Percentiles rank a stretch among this genome's conserved stretches.
phyloP scores from a whole-genome alignment of 2,329 filamentous ascomycete genomes.

The Sodiomyces alkalinus region DNA sequence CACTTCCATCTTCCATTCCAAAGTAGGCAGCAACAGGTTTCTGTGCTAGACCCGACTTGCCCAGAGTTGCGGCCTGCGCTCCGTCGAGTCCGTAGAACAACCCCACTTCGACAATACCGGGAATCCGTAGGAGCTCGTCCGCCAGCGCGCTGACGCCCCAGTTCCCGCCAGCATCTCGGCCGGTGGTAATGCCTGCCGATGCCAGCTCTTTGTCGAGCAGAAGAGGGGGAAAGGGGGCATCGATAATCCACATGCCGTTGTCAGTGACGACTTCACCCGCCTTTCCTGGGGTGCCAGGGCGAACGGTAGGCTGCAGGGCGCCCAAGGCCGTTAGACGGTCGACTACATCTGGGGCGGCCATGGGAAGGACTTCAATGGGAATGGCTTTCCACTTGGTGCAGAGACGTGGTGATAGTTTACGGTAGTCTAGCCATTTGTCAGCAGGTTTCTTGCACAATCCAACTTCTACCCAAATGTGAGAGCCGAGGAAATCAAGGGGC shows the following conservation, averaged over 20 bases:
- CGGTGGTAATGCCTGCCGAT: conserved; percentile 29
- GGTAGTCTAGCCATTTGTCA: too few relatives aligned
- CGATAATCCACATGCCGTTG: conserved; percentile 62
- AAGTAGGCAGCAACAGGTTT: conserved; percentile 93
- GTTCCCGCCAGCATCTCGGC: conserved; percentile 33
- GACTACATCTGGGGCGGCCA: conserved; percentile 66
- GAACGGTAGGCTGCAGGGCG: conserved; percentile 52
- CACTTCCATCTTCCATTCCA: conserved; percentile 65
- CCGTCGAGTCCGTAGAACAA: conserved; percentile 79
- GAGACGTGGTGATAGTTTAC: conserved; percentile 70
- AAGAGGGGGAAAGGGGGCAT: conserved; percentile 72
- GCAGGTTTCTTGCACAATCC: conserved; percentile 1
- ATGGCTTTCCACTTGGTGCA: conserved; percentile 67
- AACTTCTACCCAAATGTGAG: not conserved
- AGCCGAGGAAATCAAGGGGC: conserved; percentile 14
- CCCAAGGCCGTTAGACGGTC: conserved; percentile 58
- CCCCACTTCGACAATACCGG: conserved; percentile 82
- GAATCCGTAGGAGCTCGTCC: conserved; percentile 60
- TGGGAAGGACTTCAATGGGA: conserved; percentile 84
- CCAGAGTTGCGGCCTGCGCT: conserved; percentile 37
- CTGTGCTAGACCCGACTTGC: conserved; percentile 55
- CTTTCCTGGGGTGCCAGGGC: conserved; percentile 60
- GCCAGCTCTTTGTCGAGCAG: conserved; percentile 42
- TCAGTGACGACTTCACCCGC: conserved; percentile 57
- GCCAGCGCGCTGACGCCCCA: conserved; percentile 74